Conservation (phyloP, 768 basidiomycete genomes). For the Lactarius sanguifluus region DNA sequence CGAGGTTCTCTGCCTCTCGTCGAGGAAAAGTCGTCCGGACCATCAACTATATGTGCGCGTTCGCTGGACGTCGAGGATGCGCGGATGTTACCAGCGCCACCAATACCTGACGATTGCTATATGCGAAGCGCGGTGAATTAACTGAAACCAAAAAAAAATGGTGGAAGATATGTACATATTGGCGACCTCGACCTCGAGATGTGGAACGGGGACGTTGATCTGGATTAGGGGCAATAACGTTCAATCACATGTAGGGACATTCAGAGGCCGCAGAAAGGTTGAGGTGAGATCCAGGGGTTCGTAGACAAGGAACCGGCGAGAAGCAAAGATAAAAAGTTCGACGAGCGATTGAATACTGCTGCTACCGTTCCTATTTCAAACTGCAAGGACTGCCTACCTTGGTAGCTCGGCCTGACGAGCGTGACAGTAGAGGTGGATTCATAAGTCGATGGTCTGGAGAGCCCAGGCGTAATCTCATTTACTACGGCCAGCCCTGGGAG, state of each 20-base stretch:
- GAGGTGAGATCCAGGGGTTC: neutral
- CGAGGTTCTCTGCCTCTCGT: slow-evolving; percentile 11
- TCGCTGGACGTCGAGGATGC: neutral
- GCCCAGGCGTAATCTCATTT: neutral
- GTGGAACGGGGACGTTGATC: neutral
- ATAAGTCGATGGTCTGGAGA: neutral
- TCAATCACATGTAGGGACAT: slow-evolving; percentile 3
- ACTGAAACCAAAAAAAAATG: no score
- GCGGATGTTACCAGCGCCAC: slow-evolving; percentile 22
- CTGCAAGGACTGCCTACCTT: slow-evolving; percentile 3
- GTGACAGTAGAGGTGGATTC: neutral
- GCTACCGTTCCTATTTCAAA: neutral
- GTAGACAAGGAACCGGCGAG: neutral
- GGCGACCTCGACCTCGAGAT: neutral
- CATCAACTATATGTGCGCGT: neutral
- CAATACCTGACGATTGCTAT: slow-evolving; percentile 23
- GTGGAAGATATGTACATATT: neutral
- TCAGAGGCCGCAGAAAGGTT: neutral
- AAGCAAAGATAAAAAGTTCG: neutral
- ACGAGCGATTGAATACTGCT: neutral
- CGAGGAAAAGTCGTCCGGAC: neutral
- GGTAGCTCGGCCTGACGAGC: neutral
- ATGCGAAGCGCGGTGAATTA: neutral
- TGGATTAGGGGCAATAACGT: neutral
- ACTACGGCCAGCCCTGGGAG: neutral